Base-by-base conservation (phyloP, 108 stramenopile species). In the Cylindrotheca closterium region DNA sequence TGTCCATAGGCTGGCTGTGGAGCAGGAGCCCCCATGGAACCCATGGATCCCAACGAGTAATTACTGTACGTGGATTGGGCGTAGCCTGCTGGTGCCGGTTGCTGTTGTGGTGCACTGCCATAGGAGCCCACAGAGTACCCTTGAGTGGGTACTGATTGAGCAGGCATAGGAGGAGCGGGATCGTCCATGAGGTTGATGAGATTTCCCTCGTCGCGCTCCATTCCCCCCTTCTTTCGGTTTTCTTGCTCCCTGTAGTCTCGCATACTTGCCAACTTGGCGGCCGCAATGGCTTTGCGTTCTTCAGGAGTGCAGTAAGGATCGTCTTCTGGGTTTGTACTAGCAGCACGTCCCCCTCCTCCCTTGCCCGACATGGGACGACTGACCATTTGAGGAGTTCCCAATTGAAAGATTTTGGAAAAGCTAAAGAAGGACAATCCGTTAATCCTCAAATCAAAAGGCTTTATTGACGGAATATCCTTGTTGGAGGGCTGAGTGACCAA, bases 371-470 rank as follows among this genome's bases (percentile, higher is more conserved):
- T 60, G 17, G 66, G 60, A 25, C 81, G 65, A 31, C 37, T 56
- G 27, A 60, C 55, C 81, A 83, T 79, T 15, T 42, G 52, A 26
- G 78, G 65, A 12, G 78, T 75, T 42, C 83, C 83, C 49, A 85
- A 58, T 47, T 85, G 65, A 47, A 65, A 85, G 51, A 85, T 85
- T 22, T 75, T 73, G 55, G 74, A 61, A 46, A 85, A 75, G 4
- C 24, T 4, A 70, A 85, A 85, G 63, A 68, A 81, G 45, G 60
- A 66, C 3, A 81, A 42, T 5, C 80, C 80, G 32, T 77, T 77
- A 59, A 85, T 17, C 19, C 77, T 47, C 63, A 85, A 76, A 55
- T 85, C 79, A 55, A 85, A 85, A 18, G 79, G 77, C 8, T 77
- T 66, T 21, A 65, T 48, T 25, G 62, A 58, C 29, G 76, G 77